Evolutionary conservation across 805 yeast species (phyloP), one percentile per base, ranked within the genome.

Genomic region (Candida nitratophila): DNA sequence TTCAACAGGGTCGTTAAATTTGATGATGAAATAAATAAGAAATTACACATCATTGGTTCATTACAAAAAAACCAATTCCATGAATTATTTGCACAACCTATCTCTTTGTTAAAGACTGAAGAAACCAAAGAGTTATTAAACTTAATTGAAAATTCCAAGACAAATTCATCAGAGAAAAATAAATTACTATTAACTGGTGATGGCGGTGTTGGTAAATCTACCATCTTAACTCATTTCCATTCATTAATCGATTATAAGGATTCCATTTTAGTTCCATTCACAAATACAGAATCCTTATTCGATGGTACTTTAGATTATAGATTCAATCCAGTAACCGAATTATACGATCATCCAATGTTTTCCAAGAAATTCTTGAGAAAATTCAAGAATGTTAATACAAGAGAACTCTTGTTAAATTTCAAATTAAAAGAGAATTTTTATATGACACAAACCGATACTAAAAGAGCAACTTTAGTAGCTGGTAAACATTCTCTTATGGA

Each of bases 301-400:
- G 79, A 85, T 51, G 97, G 96, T 43, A 68, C 85, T 21, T 73
- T 69, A 44, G 95, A 86, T 61, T 86, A 79, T 56, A 70, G 74
- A 47, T 74, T 61, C 49, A 83, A 81, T 61, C 62, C 67, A 24
- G 64, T 65, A 37, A 57, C 74, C 26, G 60, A 65, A 20, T 52
- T 68, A 36, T 84, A 80, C 60, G 83, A 78, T 41, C 96, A 89
- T 64, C 96, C 91, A 46, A 83, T 84, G 91, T 76, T 70, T 56
- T 65, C 84, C 41, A 78, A 79, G 55, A 71, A 73, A 40, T 71
- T 86, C 59, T 57, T 86, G 47, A 66, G 69, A 48, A 79, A 77
- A 57, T 63, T 78, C 32, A 56, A 64, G 39, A 65, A 65, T 41
- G 73, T 73, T 12, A 83, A 83, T 52, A 58, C 31, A 17, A 22